Evolutionary conservation across 2,329 filamentous ascomycete genomes (phyloP), one percentile per base, ranked within the genome.

Genomic region (Claviceps sp.): DNA sequence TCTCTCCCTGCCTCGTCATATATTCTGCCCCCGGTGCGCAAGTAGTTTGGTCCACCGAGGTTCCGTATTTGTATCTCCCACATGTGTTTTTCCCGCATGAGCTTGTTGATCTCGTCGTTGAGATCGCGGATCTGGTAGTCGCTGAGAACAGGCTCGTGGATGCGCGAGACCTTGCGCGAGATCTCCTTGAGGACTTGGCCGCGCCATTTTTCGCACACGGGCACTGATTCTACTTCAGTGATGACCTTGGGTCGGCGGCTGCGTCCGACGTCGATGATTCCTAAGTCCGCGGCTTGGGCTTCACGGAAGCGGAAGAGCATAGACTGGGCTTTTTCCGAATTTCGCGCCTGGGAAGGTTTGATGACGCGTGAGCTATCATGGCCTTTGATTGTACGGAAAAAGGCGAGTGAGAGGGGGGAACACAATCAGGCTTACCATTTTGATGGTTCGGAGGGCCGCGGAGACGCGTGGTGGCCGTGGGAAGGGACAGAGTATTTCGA

Each of bases 271-370:
- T 97, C 91, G 70, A 98, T 87, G 69, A 97, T 96, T 64, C 91
- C 91, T 47, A 96, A 79, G 72, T 96, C 90, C 58, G 89, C 88
- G 59, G 91, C 91, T 79, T 97, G 93, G 62, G 91, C 87, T 65
- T 95, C 93, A 68, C 93, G 88, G 77, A 98, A 98, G 77, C 93
- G 91, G 75, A 96, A 98, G 70, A 98, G 91, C 91, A 98, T 98
- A 47, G 90, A 96, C 76, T 98, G 93, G 63, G 93, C 91, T 71
- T 97, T 98, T 78, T 97, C 91, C 46, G 88, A 91, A 70, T 97
- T 96, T 65, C 91, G 91, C 65, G 91, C 90, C 91, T 89, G 41
- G 13, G 5, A n/a, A 18, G 8, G 24, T 16, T 43, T 6, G 41
- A 41, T 3, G 34, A 22, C 8, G 16, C 24, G 40, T 53, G 18